These are phyloP conservation scores for Trichocladium uniseriatum DNA, from an alignment of 495 filamentous ascomycete genomes.

Conservation along the genomic window DNA sequence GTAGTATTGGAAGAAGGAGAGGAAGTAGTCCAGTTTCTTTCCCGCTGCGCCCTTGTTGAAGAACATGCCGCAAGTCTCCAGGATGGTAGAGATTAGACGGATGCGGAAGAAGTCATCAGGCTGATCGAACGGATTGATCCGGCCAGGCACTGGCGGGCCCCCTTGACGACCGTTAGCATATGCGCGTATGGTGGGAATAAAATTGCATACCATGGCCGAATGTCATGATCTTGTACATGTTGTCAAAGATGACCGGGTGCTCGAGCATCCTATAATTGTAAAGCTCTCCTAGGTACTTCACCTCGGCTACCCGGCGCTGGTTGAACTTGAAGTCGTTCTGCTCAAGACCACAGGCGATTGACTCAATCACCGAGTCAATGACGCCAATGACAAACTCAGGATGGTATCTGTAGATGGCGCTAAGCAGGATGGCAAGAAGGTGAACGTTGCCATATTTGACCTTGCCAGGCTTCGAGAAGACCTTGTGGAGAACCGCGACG, in stretches of 20 bases:
- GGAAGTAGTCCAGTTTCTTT: slow-evolving; percentile 97
- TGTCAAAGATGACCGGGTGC: slow-evolving; percentile 90
- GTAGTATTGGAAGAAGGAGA: slow-evolving; percentile 98
- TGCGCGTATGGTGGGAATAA: background rate
- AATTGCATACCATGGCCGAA: slow-evolving; percentile 65
- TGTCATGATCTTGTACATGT: slow-evolving; percentile 85
- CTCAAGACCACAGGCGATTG: slow-evolving; percentile 80
- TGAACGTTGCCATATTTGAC: slow-evolving; percentile 97
- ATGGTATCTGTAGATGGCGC: slow-evolving; percentile 82
- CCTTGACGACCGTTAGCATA: slow-evolving; percentile 38
- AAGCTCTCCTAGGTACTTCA: slow-evolving; percentile 93
- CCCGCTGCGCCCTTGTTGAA: slow-evolving; percentile 88
- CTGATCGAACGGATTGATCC: slow-evolving; percentile 64
- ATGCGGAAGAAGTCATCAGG: slow-evolving; percentile 95
- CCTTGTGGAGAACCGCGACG: slow-evolving; percentile 73
- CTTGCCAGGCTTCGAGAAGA: slow-evolving; percentile 92
- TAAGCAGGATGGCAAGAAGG: slow-evolving; percentile 83
- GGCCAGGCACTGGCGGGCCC: slow-evolving; percentile 72
- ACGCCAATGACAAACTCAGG: slow-evolving; percentile 79
- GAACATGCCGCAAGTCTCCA: slow-evolving; percentile 94
- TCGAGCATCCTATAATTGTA: slow-evolving; percentile 99
- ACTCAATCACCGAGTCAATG: slow-evolving; percentile 84
- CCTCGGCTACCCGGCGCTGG: slow-evolving; percentile 87
- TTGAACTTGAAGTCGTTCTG: slow-evolving; percentile 97
- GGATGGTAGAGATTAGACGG: slow-evolving; percentile 74